Evolutionary conservation across 805 yeast genomes (phyloP).

Genomic region (Zygoascus tannicola): DNA sequence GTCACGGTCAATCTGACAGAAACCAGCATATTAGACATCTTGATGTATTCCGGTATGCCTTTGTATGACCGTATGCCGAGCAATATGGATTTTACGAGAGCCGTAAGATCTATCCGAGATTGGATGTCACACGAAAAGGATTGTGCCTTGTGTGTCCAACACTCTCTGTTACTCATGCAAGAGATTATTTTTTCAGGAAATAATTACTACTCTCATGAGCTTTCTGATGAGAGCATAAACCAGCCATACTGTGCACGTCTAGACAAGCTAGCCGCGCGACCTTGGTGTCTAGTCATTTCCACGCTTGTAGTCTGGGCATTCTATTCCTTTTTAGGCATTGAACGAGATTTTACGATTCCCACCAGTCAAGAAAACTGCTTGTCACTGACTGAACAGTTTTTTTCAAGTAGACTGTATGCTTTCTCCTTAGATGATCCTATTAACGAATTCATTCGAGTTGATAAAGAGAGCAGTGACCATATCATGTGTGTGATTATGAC

Average conservation of each 20-base stretch:
- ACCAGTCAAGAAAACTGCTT: conserved; percentile 8
- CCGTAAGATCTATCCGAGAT: conserved; percentile 16
- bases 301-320: conserved; percentile 22
- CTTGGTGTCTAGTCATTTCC: conserved; percentile 23
- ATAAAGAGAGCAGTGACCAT: conserved; percentile 7
- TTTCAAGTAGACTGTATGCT: conserved; percentile 12
- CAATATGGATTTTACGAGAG: conserved; percentile 15
- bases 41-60: conserved; percentile 21
- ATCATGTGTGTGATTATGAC: conserved; percentile 13
- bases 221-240: conserved; percentile 4
- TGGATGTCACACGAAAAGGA: conserved; percentile 21
- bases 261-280: conserved; percentile 23
- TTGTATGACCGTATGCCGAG: conserved; percentile 14
- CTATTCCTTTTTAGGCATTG: conserved; percentile 11
- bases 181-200: conserved; percentile 14
- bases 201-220: neutral
- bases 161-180: conserved; percentile 21
- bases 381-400: conserved; percentile 14
- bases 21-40: conserved; percentile 19
- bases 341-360: conserved; percentile 2
- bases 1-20: conserved; percentile 19
- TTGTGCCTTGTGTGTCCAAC: conserved; percentile 13
- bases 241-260: conserved; percentile 11
- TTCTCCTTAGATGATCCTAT: conserved; percentile 8
- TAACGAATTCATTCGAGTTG: conserved; percentile 6